These are phyloP conservation scores for Rhizopogon salebrosus DNA, from an alignment of 768 basidiomycete species.

Conservation along the genomic window DNA sequence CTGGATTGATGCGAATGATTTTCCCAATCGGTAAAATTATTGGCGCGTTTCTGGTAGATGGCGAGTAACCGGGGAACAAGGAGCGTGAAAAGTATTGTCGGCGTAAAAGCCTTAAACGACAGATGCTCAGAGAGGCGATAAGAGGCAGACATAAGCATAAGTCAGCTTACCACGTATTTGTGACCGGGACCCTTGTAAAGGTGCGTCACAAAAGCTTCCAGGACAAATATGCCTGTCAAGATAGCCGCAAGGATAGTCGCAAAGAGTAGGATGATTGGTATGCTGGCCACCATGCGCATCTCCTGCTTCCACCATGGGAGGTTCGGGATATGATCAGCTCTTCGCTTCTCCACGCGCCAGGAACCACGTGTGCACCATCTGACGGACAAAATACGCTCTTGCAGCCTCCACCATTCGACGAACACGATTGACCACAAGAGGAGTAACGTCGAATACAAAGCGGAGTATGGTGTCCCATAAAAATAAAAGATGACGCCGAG, in stretches of 20 bases:
- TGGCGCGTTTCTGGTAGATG: conserved; percentile 65
- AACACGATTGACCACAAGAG: conserved; percentile 83
- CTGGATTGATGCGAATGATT: conserved; percentile 81
- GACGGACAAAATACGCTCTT: conserved; percentile 77
- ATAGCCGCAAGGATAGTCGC: conserved; percentile 63
- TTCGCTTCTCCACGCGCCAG: conserved; percentile 68
- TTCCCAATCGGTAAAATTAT: conserved; percentile 79
- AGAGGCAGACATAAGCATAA: background rate
- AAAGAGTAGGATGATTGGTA: conserved; percentile 73
- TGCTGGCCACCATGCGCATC: conserved; percentile 55
- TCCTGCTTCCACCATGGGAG: conserved; percentile 75
- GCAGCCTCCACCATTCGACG: conserved; percentile 90
- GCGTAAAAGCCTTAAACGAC: conserved; percentile 58
- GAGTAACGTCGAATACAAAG: conserved; percentile 68
- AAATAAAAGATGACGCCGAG: conserved; percentile 69
- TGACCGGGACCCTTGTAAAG: conserved; percentile 87
- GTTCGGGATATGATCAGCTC: conserved; percentile 51
- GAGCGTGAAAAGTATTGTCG: conserved; percentile 77
- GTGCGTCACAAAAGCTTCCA: conserved; percentile 87
- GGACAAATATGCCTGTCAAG: conserved; percentile 76
- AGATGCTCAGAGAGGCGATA: background rate
- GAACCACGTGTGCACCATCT: conserved; percentile 78
- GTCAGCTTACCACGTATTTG: conserved; percentile 62
- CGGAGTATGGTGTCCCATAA: conserved; percentile 68
- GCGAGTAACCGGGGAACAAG: conserved; percentile 78